These are phyloP conservation scores for Lactifluus subvellereus DNA, from an alignment of 768 basidiomycete species.

Conservation along the genomic window DNA sequence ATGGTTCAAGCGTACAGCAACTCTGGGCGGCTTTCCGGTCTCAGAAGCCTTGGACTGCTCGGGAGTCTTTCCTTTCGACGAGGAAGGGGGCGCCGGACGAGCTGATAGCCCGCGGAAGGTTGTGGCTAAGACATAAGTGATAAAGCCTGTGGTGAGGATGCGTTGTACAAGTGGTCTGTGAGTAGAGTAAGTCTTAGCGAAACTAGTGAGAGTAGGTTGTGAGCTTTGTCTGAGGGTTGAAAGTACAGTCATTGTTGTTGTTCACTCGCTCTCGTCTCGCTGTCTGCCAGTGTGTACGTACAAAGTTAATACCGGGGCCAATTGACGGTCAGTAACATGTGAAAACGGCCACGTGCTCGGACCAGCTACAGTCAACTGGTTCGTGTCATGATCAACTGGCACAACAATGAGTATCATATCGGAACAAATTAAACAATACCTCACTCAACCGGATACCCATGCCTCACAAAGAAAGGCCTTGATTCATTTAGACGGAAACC, in stretches of 20 bases:
- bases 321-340: background rate
- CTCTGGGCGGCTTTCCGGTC: conserved; percentile 46
- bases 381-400: too few species aligned
- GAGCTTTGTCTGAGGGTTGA: conserved; percentile 31
- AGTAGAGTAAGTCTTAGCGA: conserved; percentile 48
- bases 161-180: conserved; percentile 73
- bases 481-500: conserved; percentile 40
- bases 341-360: conserved; percentile 2
- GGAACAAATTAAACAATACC: conserved; percentile 42
- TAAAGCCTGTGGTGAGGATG: conserved; percentile 59
- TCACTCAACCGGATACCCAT: conserved; percentile 41
- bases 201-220: conserved; percentile 35
- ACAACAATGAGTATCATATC: conserved; percentile 26
- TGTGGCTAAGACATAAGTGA: conserved; percentile 60
- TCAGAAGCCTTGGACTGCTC: conserved; percentile 31
- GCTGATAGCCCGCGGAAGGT: conserved; percentile 56
- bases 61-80: conserved; percentile 35
- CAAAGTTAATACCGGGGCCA: too few species aligned
- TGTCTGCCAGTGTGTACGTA: too few species aligned
- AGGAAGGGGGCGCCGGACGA: conserved; percentile 32
- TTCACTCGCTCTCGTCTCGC: background rate
- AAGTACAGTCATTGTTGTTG: conserved; percentile 29
- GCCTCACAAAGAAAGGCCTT: conserved; percentile 34
- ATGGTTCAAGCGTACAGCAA: conserved; percentile 49
- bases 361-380: background rate